Evolutionary conservation across 2,329 filamentous ascomycete species (phyloP).

Genomic region (Didymella pinodella): DNA sequence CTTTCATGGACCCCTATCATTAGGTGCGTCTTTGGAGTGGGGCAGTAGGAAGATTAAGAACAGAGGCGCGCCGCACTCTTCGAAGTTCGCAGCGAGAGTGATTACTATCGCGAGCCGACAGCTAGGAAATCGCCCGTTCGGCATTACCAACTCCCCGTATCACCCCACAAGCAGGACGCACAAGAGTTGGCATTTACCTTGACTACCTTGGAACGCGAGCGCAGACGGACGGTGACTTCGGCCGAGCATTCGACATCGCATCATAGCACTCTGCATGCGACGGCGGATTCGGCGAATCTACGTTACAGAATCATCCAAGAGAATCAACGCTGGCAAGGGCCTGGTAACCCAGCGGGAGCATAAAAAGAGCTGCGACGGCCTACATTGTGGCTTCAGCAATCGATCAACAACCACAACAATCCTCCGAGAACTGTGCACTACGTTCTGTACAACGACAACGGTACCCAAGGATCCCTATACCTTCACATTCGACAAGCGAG

Average conservation of each 20-base stretch:
- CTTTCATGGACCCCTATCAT: constrained; percentile 5
- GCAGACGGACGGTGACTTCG: constrained; percentile 3
- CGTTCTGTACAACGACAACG: neutral
- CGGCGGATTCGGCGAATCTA: neutral
- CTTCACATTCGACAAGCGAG: constrained; percentile 1
- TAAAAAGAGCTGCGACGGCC: neutral
- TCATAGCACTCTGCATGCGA: neutral
- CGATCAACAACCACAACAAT: neutral
- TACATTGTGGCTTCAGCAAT: neutral
- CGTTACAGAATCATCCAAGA: neutral
- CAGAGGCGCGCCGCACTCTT: neutral
- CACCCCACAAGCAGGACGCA: constrained; percentile 14
- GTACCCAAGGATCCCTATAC: neutral
- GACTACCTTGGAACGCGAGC: constrained; percentile 1
- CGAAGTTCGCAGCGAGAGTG: neutral
- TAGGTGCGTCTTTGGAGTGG: neutral
- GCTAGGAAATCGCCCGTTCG: neutral
- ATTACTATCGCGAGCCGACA: constrained; percentile 4
- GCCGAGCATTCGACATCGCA: neutral
- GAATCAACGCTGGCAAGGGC: neutral
- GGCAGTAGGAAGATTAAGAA: neutral
- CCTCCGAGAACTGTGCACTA: neutral
- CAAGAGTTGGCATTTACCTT: constrained; percentile 2
- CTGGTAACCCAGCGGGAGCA: neutral
- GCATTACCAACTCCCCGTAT: neutral